Conservation (phyloP, 441 rosid genomes). For the Euphorbia corollata region DNA sequence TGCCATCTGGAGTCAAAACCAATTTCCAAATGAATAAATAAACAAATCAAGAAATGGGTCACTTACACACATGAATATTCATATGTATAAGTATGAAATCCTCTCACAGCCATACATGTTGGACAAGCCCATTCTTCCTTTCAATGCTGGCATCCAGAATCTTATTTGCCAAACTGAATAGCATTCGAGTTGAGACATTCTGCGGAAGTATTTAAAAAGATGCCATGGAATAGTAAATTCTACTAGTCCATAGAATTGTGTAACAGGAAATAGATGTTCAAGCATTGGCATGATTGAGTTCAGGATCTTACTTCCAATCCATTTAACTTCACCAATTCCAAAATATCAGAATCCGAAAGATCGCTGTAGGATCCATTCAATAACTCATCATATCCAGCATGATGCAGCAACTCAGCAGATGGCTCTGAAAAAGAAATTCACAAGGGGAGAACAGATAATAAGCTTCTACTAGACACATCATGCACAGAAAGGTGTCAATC, state of each 20-base stretch:
- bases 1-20: constrained; percentile 43
- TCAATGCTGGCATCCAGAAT: constrained; percentile 67
- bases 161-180: constrained; percentile 54
- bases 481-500: not conserved
- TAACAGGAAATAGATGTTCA: not conserved
- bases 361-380: constrained; percentile 51
- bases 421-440: constrained; percentile 29
- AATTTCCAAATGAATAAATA: not conserved
- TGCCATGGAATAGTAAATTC: constrained; percentile 19
- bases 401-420: constrained; percentile 30
- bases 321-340: constrained; percentile 58
- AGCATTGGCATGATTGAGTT: constrained; percentile 2
- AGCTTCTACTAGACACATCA: not conserved
- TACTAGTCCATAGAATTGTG: constrained; percentile 9
- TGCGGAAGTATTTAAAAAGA: constrained; percentile 28
- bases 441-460: not conserved
- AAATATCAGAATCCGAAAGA: constrained; percentile 48
- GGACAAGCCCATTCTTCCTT: constrained; percentile 56
- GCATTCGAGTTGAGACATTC: constrained; percentile 65
- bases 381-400: constrained; percentile 31
- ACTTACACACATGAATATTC: constrained; percentile 5
- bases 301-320: constrained; percentile 54
- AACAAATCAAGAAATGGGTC: not conserved
- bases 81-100: constrained; percentile 14
- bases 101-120: constrained; percentile 54